Percentiles rank a stretch among this genome's conserved stretches.
Conservation (phyloP, 495 filamentous ascomycete species). For the Entonaema liquescens region DNA sequence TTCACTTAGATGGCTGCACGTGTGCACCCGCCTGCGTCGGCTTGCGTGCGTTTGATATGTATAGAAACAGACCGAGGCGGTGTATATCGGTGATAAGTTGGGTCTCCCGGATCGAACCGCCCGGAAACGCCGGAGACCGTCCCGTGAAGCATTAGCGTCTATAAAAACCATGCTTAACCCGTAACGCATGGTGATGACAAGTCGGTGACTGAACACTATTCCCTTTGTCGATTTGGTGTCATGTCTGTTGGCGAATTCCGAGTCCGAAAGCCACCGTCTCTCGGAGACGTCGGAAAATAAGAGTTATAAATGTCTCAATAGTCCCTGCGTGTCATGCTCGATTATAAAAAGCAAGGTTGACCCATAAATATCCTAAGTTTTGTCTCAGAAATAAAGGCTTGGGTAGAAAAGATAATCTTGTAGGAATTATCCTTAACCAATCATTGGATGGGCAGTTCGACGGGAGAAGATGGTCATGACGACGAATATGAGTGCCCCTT, state of each 20-base stretch:
- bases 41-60: background rate
- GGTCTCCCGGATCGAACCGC: background rate
- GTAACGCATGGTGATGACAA: background rate
- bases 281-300: background rate
- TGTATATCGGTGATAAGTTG: constrained; percentile 8
- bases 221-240: background rate
- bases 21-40: background rate
- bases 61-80: constrained; percentile 7
- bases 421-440: background rate
- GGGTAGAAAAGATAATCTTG: background rate
- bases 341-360: background rate
- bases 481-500: background rate
- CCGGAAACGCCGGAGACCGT: background rate
- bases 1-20: background rate
- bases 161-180: background rate
- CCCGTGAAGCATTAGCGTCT: background rate
- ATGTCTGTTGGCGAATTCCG: background rate
- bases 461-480: background rate
- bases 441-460: background rate
- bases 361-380: background rate
- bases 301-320: background rate
- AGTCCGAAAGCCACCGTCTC: background rate
- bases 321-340: background rate
- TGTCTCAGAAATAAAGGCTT: background rate
- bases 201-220: background rate